phyloP scores from a whole-genome alignment of 2,329 filamentous ascomycete genomes.

The Colletotrichum lentis region DNA sequence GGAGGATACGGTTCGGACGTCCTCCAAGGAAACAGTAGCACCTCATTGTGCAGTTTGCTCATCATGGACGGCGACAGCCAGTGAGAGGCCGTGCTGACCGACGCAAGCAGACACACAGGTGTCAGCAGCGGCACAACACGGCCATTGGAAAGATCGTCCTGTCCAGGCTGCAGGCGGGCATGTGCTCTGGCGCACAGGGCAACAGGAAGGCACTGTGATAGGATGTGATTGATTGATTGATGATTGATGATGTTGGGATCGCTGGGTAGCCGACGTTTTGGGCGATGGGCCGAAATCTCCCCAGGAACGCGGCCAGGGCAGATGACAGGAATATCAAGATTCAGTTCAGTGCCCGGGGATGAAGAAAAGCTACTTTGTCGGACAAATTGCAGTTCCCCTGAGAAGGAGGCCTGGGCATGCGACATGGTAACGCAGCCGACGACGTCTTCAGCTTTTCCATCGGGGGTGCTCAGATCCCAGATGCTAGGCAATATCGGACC shows the following conservation, averaged over 20 bases:
- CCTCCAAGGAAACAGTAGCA: conserved; percentile 25
- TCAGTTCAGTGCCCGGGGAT: conserved; percentile 2
- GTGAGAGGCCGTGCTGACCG: conserved; percentile 6
- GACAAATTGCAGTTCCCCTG: conserved; percentile 20
- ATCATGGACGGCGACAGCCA: conserved; percentile 12
- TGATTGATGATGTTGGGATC: conserved; percentile 23
- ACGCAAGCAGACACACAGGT: conserved; percentile 17
- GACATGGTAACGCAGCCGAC: conserved; percentile 2
- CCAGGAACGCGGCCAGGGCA: conserved; percentile 1
- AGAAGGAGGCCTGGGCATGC: neutral
- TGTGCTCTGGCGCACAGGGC: conserved; percentile 33
- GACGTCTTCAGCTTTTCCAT: conserved; percentile 13
- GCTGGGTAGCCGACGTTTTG: conserved; percentile 17
- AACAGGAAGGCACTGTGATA: conserved; percentile 23
- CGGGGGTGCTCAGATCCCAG: conserved; percentile 16
- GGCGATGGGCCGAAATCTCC: conserved; percentile 24
- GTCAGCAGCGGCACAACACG: conserved; percentile 10
- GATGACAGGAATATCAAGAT: conserved; percentile 8
- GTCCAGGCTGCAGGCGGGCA: conserved; percentile 24
- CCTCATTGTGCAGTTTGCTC: conserved; percentile 26
- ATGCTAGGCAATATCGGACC: conserved; percentile 8
- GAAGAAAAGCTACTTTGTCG: conserved; percentile 9
- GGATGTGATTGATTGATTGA: conserved; percentile 23
- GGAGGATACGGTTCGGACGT: conserved; percentile 22
- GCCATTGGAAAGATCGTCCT: conserved; percentile 30